Evolutionary conservation across 371 early-diverging fungal species (phyloP), one percentile per base, ranked within the genome.

Genomic region (Entomophthora muscae): DNA sequence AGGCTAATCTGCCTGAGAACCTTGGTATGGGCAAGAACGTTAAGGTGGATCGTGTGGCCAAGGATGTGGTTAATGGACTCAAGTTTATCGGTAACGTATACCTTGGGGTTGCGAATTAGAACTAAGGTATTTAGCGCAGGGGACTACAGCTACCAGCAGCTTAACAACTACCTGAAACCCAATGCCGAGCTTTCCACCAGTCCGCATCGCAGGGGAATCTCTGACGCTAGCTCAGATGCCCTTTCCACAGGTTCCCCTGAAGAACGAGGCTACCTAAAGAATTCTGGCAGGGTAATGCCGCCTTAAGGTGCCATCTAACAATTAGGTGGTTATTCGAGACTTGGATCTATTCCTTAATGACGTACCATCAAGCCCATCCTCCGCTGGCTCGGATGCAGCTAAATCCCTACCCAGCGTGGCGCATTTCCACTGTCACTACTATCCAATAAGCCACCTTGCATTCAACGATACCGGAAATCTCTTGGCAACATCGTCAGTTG

Each of bases 341-440:
- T 66, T 76, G 2, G 24, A 63, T 10, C 71, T 69, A 53, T 59
- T 75, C 52, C 68, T 74, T n/a, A 64, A 23, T 22, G 22, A 60
- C 66, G 24, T 67, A 69, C 17, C 65, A 66, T 3, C 62, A 12
- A 7, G 24, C n/a, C 54, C 55, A 10, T 23, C 27, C 22, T 24
- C 42, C 21, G 1, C 1, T 26, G 29, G 27, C 2, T 69, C 7
- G 27, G 70, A 21, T 7, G 30, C 3, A 32, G 75, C 61, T 71
- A 72, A 65, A 54, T 75, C 51, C 65, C 70, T 51, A 32, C 55
- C 74, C 1, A 76, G 79, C 3, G 68, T 81, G 12, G 82, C 86
- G 12, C 88, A 86, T 65, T 88, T 86, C 72, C 77, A 82, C 65
- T 83, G 86, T 0, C 91, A 91, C 64, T 74, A 76, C 7, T 85